Base-by-base conservation (phyloP, 2,329 filamentous ascomycete species). In the Karstenula rhodostoma region DNA sequence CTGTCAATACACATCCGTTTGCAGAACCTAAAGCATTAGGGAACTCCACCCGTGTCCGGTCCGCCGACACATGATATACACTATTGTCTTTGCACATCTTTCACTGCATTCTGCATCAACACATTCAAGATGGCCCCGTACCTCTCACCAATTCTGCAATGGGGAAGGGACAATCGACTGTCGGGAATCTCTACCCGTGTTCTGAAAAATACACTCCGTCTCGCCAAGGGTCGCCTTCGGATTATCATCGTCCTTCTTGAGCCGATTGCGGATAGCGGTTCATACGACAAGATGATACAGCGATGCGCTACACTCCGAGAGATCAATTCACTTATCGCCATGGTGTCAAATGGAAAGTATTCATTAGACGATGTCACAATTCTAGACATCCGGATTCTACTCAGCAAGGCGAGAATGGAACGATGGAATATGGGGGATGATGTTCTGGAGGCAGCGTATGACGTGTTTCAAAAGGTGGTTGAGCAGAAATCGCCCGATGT, bases 381-480 rank as follows among this genome's bases (percentile, higher is more conserved):
- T 25, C 35, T 54, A 40, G 51, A 54, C 25, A 33, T 43, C 29
- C 33, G 51, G 27, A n/a, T 54, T 9, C 51, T 54, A 27, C 33
- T 54, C 13, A 54, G 51, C 35, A 42, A 54, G 37, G 37, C 22
- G 25, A 42, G 51, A 54, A 54, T 33, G 51, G 33, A 54, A 42
- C 51, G 35, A 22, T 54, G 33, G 22, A 27, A 37, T 23, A 33
- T 54, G 33, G 51, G 51, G 10, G 19, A 44, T 44, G 51, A 54
- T 32, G 25, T 54, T 43, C 6, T 54, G 35, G 51, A 54, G 23
- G 51, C 51, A 54, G 51, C 51, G 33, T 54, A 54, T 37, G 35
- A 44, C 23, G 51, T 54, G 33, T 54, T 54, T 29, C 51, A 54
- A 54, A 35, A 54, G 33, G 51, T 54, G n/a, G 37, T 54, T 43